These are phyloP conservation scores for Komagataella kurtzmanii DNA, from an alignment of 805 yeast species.

Conservation along the genomic window DNA sequence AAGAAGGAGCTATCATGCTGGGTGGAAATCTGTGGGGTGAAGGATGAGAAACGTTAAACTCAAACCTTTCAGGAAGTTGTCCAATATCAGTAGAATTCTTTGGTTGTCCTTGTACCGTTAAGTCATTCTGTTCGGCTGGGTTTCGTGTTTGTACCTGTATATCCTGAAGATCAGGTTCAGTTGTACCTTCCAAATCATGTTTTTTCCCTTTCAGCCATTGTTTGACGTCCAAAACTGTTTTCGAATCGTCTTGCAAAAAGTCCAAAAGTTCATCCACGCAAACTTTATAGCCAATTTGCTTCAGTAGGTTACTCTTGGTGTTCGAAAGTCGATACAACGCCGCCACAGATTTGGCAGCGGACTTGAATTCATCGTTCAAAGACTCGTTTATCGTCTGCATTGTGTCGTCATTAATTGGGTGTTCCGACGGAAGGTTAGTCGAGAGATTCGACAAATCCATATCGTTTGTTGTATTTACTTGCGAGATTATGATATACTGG, in stretches of 20 bases:
- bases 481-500: background rate
- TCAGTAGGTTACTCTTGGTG: slow-evolving; percentile 30
- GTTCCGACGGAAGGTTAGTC: slow-evolving; percentile 37
- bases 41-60: slow-evolving; percentile 3
- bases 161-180: background rate
- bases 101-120: background rate
- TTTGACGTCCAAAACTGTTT: slow-evolving; percentile 24
- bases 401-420: slow-evolving; percentile 32
- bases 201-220: slow-evolving; percentile 37
- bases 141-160: background rate
- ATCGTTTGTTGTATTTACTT: slow-evolving; percentile 1
- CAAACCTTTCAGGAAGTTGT: background rate
- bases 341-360: slow-evolving; percentile 62
- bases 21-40: slow-evolving; percentile 6
- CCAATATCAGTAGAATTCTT: background rate
- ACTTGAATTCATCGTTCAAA: slow-evolving; percentile 48
- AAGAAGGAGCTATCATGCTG: slow-evolving; percentile 5
- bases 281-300: slow-evolving; percentile 45
- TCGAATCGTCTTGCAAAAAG: slow-evolving; percentile 22
- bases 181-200: slow-evolving; percentile 20
- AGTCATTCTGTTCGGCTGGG: background rate
- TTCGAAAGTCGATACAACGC: slow-evolving; percentile 50
- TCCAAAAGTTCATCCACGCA: slow-evolving; percentile 44
- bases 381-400: slow-evolving; percentile 35
- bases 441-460: slow-evolving; percentile 59